These are phyloP conservation scores for Diaporthe caulivora DNA, from an alignment of 2,329 filamentous ascomycete species.

Conservation along the genomic window DNA sequence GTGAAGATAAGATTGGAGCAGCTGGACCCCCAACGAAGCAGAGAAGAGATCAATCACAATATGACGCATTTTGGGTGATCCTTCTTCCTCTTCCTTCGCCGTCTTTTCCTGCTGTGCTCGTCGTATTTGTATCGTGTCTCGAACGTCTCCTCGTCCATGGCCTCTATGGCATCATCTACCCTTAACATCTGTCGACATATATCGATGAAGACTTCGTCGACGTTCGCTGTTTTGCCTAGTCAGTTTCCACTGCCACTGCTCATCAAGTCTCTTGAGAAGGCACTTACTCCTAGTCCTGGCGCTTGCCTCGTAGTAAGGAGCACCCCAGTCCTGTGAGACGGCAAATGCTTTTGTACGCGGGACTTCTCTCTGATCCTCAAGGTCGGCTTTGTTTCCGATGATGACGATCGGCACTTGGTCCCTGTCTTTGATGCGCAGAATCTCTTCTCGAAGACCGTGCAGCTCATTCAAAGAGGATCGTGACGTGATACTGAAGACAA, in stretches of 20 bases:
- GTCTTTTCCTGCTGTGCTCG: conserved; percentile 34
- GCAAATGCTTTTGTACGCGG: conserved; percentile 84
- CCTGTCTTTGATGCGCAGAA: conserved; percentile 91
- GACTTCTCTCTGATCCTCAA: conserved; percentile 87
- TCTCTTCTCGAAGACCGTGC: conserved; percentile 85
- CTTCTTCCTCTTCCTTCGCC: conserved; percentile 36
- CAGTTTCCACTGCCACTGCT: conserved; percentile 40
- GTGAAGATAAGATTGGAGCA: conserved; percentile 1
- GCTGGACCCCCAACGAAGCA: conserved; percentile 1
- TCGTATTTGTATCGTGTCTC: conserved; percentile 36
- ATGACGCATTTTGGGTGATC: conserved; percentile 39
- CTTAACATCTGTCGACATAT: conserved; percentile 86
- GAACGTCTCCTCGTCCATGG: conserved; percentile 35
- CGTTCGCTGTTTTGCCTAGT: conserved; percentile 71
- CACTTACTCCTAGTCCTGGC: conserved; percentile 78
- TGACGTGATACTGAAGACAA: conserved; percentile 93
- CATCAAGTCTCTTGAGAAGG: background rate
- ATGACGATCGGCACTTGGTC: conserved; percentile 89
- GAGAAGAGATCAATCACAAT: conserved; percentile 25
- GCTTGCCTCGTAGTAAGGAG: conserved; percentile 92
- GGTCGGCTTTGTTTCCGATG: conserved; percentile 91
- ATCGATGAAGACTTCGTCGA: conserved; percentile 90
- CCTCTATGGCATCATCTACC: conserved; percentile 67
- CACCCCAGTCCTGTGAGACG: conserved; percentile 88
- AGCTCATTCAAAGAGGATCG: conserved; percentile 86